phyloP scores from a whole-genome alignment of 176 grass and related monocot genomes.

The Paspalum notatum region DNA sequence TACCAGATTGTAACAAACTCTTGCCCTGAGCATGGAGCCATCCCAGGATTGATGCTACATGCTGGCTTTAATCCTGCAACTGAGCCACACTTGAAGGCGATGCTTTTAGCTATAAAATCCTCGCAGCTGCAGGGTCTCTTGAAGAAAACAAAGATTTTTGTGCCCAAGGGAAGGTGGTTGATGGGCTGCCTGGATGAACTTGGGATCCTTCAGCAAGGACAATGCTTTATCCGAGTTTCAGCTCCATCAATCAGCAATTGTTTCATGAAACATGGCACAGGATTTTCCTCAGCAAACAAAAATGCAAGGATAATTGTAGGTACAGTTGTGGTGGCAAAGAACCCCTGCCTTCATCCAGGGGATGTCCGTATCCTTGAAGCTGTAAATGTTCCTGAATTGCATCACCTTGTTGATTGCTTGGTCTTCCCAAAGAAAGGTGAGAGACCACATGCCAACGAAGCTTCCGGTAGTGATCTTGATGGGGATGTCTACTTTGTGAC shows the following conservation, averaged over 20 bases:
- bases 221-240: conserved; percentile 80
- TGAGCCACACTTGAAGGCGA: conserved; percentile 75
- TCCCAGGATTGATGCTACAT: conserved; percentile 71
- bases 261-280: conserved; percentile 65
- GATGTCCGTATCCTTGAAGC: conserved; percentile 87
- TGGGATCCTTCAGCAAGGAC: conserved; percentile 71
- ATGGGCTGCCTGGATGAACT: conserved; percentile 94
- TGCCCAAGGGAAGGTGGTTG: conserved; percentile 84
- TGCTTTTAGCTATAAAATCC: conserved; percentile 77
- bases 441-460: conserved; percentile 82
- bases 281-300: conserved; percentile 48
- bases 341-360: conserved; percentile 90
- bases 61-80: conserved; percentile 70
- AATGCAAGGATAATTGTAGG: conserved; percentile 62
- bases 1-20: conserved; percentile 68
- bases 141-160: conserved; percentile 79
- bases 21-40: conserved; percentile 69
- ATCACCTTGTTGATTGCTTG: conserved; percentile 87
- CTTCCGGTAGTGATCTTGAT: conserved; percentile 92
- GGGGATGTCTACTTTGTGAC: conserved; percentile 90
- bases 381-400: conserved; percentile 65
- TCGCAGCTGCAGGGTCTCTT: conserved; percentile 70
- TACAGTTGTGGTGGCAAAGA: conserved; percentile 84
- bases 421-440: conserved; percentile 80
- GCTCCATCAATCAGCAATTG: conserved; percentile 54